Evolutionary conservation across 768 basidiomycete genomes (phyloP).

Genomic region (Lactifluus hygrophoroides): DNA sequence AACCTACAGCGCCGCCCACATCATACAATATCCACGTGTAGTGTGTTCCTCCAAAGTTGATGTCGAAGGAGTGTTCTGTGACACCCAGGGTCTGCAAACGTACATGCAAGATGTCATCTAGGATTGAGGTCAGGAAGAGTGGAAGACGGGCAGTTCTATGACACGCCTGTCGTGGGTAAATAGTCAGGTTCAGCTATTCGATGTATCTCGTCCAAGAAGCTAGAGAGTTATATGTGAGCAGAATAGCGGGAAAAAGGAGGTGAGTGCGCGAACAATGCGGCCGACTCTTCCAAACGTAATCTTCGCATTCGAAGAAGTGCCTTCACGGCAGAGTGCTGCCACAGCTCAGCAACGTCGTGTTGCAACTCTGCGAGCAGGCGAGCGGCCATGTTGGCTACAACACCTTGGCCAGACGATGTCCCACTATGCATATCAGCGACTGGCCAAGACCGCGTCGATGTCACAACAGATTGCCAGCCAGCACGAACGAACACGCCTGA

Average conservation of each 20-base stretch:
- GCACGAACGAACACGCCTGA: slow-evolving; percentile 58
- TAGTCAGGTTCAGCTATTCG: slow-evolving; percentile 65
- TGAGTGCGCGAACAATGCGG: slow-evolving; percentile 51
- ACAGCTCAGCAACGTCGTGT: slow-evolving; percentile 52
- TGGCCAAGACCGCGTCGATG: slow-evolving; percentile 36
- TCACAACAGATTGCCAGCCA: slow-evolving; percentile 62
- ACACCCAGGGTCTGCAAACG: slow-evolving; percentile 76
- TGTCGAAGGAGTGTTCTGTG: slow-evolving; percentile 65
- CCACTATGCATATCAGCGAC: slow-evolving; percentile 29
- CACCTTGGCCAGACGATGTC: slow-evolving; percentile 25
- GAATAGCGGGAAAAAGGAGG: background rate
- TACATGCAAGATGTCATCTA: slow-evolving; percentile 72
- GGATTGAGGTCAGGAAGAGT: background rate
- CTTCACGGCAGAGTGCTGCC: slow-evolving; percentile 61
- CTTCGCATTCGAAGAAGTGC: slow-evolving; percentile 47
- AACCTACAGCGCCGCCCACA: slow-evolving; percentile 71
- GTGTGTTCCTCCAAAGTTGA: slow-evolving; percentile 49
- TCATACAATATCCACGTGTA: slow-evolving; percentile 79
- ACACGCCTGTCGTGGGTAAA: slow-evolving; percentile 56
- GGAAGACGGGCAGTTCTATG: background rate
- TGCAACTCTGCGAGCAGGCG: slow-evolving; percentile 42
- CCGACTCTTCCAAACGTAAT: slow-evolving; percentile 66
- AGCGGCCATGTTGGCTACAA: slow-evolving; percentile 45
- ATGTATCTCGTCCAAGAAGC: slow-evolving; percentile 59
- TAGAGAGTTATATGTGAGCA: slow-evolving; percentile 25